Evolutionary conservation across 371 early-diverging fungal species (phyloP).

Genomic region (Mortierella sp.): DNA sequence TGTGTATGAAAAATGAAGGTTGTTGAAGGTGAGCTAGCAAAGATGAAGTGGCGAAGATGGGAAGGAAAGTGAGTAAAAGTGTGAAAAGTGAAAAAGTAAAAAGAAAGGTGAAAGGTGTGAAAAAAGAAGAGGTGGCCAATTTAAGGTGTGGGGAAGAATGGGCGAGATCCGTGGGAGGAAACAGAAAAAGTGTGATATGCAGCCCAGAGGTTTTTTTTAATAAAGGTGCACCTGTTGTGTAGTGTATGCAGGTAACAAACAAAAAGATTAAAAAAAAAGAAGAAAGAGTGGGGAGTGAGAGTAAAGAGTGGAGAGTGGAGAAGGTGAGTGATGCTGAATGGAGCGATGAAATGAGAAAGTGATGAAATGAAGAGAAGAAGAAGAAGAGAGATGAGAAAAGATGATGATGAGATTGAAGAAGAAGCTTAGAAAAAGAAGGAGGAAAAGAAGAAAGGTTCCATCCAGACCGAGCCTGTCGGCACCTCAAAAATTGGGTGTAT

Average conservation of each 20-base stretch:
- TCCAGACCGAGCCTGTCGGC: background rate
- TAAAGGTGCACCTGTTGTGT: background rate
- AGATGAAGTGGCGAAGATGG: background rate
- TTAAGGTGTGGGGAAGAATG: background rate
- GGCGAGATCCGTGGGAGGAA: background rate
- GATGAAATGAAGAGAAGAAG: background rate
- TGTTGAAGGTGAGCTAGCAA: background rate
- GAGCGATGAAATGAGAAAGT: background rate
- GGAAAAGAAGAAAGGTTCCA: background rate
- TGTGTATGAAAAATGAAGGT: background rate
- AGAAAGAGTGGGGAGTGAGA: background rate
- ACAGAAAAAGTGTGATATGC: slow-evolving; percentile 3
- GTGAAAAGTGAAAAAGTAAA: background rate
- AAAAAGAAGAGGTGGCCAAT: background rate
- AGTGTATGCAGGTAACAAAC: no score
- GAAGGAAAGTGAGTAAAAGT: background rate
- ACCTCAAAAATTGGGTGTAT: background rate
- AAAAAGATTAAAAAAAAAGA: background rate
- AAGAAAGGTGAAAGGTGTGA: background rate
- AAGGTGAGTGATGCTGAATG: background rate
- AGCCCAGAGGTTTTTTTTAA: background rate
- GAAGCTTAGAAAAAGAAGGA: background rate
- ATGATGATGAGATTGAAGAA: background rate
- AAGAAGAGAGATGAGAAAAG: background rate
- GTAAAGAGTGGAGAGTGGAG: background rate